Base-by-base conservation (phyloP, 1,284 basidiomycete species). In the Ceratobasidium papillatum region DNA sequence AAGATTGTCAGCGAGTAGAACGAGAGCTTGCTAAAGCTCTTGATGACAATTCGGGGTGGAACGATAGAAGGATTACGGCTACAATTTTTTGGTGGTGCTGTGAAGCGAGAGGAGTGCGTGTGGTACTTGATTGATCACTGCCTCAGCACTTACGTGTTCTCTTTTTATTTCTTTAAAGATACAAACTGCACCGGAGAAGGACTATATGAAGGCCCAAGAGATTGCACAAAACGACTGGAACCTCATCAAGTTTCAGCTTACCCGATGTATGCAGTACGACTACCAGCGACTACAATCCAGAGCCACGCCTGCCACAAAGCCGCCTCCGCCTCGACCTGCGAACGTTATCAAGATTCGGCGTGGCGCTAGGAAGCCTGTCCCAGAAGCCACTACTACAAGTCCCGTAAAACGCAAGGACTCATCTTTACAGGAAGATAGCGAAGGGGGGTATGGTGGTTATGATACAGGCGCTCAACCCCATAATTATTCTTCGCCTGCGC, bases 251-350 rank as follows among this genome's bases (percentile, higher is more conserved):
- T 73, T 73, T 73, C 69, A 73, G 32, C 69, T 73, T 9, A 63
- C 69, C 43, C 69, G 69, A 63, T 73, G 69, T 73, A 73, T 73
- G 69, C 69, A 73, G 59, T 59, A 73, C 69, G 69, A 73, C 22
- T 73, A 73, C 43, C 69, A 73, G 41, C 69, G 69, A 51, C 52
- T 73, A 22, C 69, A 49, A 25, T 41, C 58, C 47, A 62, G 36
- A 41, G 58, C 58, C 30, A 62, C 69, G 32, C 47, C 43, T 25
- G 32, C 47, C 25, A 19, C 69, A 36, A 73, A 73, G 43, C 19
- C 49, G 8, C 58, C 69, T 19, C 69, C 69, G 22, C 69, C 69
- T 63, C 58, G 69, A 30, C 69, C 69, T 12, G 69, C 69, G 30
- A 73, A 73, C 25, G 69, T 73, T 8, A 73, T 73, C 58, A 73